Base-by-base conservation (phyloP, 352 stramenopile species). In the Phytophthora constricta region DNA sequence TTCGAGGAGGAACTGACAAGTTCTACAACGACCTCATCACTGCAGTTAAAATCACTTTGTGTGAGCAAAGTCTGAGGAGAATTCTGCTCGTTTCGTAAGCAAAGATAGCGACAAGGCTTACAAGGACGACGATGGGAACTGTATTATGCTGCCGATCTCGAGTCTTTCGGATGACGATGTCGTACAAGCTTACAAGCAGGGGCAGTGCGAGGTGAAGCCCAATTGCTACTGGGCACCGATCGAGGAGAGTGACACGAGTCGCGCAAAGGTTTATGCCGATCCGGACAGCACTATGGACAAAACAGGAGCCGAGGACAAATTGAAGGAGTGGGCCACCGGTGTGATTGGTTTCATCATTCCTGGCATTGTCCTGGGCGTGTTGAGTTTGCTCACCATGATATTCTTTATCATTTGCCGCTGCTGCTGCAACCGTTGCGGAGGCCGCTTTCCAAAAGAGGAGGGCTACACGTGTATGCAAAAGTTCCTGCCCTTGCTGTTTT, bases 391-490 rank as follows among this genome's bases (percentile, higher is more conserved):
- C 33, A 90, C 79, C 26, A 87, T 91, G 70, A 54, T 92, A 7
- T 81, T 92, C 49, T 92, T 91, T 58, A 39, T 91, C 19, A 70
- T 90, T n/a, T 91, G 80, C 26, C 84, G 84, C 46, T 92, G 81
- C 71, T 91, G 84, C 69, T 92, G 84, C 81, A 91, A 91, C 68
- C 71, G 73, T 31, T 92, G 84, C 37, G 80, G 84, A 14, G 80
- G 82, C 8, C 82, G 84, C 17, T 76, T 62, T 17, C 76, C 78
- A 10, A 76, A 76, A 19, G 79, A 87, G 51, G 82, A 84, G 2
- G 84, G 82, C 19, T 92, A 92, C 73, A 80, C 72, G 17, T 90
- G 74, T 61, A 79, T 82, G 65, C 66, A 92, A 56, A 92, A 92
- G 63, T 87, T 89, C 45, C 51, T 80, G 33, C 84, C 84, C 1